Evolutionary conservation across 306 rosid genomes (phyloP), one percentile per base, ranked within the genome.

Genomic region (Dalbergia cultrata): DNA sequence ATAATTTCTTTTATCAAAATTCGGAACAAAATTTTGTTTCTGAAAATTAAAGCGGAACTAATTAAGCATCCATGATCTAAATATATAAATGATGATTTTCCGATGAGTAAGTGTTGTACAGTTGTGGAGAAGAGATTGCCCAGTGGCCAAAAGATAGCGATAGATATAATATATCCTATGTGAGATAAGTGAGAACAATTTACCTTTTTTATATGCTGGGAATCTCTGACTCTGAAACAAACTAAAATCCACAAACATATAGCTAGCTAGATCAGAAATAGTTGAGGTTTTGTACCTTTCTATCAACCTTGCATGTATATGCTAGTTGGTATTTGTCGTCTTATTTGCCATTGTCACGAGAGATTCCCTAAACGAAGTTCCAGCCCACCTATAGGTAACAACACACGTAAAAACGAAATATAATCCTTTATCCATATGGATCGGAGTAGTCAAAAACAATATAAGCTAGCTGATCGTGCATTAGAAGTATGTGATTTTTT

Each of bases 211-310:
- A 56, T 75, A 16, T 35, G 77, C 50, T 77, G 61, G 58, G 81
- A 81, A 75, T 81, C 81, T 75, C 77, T 67, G 77, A 68, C 60
- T 45, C 81, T 16, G 44, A 47, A 75, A 68, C 76, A 35, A 47
- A 60, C 54, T 37, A 60, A 49, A 75, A 75, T 75, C 80, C 72
- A 71, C 63, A 21, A 81, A 47, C 22, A 47, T 61, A 17, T 26
- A 26, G 31, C 31, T 44, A 8, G 64, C 26, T 70, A 77, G 56
- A 57, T 74, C 10, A 37, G 39, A 35, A 60, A 67, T 62, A 45
- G 71, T 37, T 16, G 14, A 67, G 57, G 49, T 67, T 76, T 75
- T 81, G 65, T 81, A 60, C 53, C 45, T 75, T 67, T 59, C 71
- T 43, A 13, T 45, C 70, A 66, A 34, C 63, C 9, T 64, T 49